Base-by-base conservation (phyloP, 2,329 filamentous ascomycete species). In the Talaromyces albobiverticillius region DNA sequence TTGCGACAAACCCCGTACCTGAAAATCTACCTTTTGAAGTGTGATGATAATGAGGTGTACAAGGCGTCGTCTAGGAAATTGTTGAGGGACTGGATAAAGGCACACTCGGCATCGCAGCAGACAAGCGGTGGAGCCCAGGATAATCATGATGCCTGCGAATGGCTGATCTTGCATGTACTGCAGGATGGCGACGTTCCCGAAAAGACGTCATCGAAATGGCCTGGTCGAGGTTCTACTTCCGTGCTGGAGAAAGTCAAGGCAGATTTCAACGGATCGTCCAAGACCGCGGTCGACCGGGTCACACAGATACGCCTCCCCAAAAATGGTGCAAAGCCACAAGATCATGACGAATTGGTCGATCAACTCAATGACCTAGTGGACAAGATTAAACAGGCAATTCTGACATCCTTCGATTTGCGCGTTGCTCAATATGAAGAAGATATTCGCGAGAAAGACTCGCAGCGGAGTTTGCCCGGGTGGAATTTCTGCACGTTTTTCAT, bases 401-500 rank as follows among this genome's bases (percentile, higher is more conserved):
- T 99, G 23, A 83, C 84, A 5, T 95, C 92, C 1, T 99, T 99
- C 67, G 93, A 97, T 72, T 80, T 86, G 62, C 84, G 94, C 8
- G 94, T 99, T 1, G 85, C 83, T 18, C 93, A 97, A 64, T 99
- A 99, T 69, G 94, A 99, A 71, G 92, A 96, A 56, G 94, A 99
- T 62, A 96, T 99, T 61, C 88, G 90, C 59, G 94, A 96, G 70
- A 94, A 92, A 66, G 93, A 97, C 62, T 83, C 87, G 0, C 92
- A 97, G 69, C 82, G 93, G 45, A 86, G 79, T 31, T 75, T 99
- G 16, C 94, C 94, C 0, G 94, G 94, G 0, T 99, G 94, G 94
- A 99, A 99, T 67, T 99, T 99, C 68, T 97, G 94, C 72, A 99
- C 94, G 0, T 99, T 99, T 69, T 99, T 99, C 69, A 92, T 99